A percentile compares a stretch with the other conserved stretches of the same genome.
Conservation (phyloP, 2,329 filamentous ascomycete genomes). For the Fusarium sp. region DNA sequence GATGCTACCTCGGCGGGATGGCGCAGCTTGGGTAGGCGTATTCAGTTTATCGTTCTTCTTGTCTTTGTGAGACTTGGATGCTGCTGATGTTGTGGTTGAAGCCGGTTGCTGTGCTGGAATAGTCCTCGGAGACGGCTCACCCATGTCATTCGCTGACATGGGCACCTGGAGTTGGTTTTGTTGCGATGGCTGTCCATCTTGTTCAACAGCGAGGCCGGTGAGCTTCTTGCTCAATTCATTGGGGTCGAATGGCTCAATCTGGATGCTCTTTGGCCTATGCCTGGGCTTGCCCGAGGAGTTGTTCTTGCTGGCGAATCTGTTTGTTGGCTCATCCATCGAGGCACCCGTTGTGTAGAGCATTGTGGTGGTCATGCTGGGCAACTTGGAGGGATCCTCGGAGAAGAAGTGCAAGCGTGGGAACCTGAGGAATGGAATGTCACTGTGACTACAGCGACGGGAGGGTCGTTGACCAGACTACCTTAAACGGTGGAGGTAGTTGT, state of each 20-base stretch:
- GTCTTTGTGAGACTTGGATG: conserved; percentile 20
- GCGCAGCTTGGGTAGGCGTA: conserved; percentile 7
- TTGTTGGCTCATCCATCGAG: conserved; percentile 25
- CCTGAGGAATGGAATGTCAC: conserved; percentile 9
- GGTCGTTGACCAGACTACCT: conserved; percentile 1
- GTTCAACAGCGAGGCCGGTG: conserved; percentile 58
- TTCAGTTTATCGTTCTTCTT: conserved; percentile 20
- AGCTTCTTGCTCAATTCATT: conserved; percentile 63
- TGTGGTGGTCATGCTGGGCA: conserved; percentile 31
- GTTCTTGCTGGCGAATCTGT: conserved; percentile 15
- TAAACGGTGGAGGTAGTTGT: neutral
- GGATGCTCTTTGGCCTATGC: conserved; percentile 38
- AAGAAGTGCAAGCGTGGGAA: neutral
- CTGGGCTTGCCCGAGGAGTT: conserved; percentile 28
- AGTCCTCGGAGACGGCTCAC: conserved; percentile 20
- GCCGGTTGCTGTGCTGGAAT: neutral
- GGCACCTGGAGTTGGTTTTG: conserved; percentile 36
- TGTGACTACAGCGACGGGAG: conserved; percentile 8
- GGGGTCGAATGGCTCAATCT: conserved; percentile 56
- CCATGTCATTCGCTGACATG: conserved; percentile 19
- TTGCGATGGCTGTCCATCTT: conserved; percentile 47
- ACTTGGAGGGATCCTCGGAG: neutral
- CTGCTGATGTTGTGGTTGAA: conserved; percentile 6
- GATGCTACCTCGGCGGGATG: conserved; percentile 34
- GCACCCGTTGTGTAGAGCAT: conserved; percentile 35